phyloP scores from a whole-genome alignment of 768 basidiomycete species.

The Russula brevipes region DNA sequence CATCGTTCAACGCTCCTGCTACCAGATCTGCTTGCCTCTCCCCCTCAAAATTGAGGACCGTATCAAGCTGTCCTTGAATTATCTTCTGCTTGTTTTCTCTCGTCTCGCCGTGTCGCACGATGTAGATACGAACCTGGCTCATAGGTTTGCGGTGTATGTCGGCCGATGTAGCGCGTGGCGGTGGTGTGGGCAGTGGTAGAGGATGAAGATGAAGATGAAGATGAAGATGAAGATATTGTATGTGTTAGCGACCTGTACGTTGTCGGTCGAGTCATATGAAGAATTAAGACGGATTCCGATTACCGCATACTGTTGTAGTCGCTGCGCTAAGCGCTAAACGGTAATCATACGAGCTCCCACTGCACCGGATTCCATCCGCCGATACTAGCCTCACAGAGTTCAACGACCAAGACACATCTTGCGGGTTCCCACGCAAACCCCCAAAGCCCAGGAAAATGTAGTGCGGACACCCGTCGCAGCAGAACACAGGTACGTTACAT shows the following conservation, averaged over 20 bases:
- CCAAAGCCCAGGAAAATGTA: neutral
- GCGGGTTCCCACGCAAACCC: neutral
- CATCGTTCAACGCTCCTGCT: constrained; percentile 47
- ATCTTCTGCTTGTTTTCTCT: constrained; percentile 56
- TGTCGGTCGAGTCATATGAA: neutral
- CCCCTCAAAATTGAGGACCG: constrained; percentile 58
- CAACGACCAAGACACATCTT: neutral
- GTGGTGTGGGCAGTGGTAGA: neutral
- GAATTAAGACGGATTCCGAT: too few relatives aligned
- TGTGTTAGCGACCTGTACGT: neutral
- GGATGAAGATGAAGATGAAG: neutral
- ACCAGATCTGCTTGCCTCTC: constrained; percentile 52
- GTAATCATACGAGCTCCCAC: neutral
- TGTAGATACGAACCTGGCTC: constrained; percentile 46
- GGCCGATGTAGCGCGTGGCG: neutral
- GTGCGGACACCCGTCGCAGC: neutral
- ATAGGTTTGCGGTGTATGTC: constrained; percentile 21
- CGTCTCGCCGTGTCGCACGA: constrained; percentile 79
- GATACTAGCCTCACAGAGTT: neutral
- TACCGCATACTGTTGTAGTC: too few relatives aligned
- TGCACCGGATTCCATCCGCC: neutral
- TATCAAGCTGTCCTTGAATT: constrained; percentile 75
- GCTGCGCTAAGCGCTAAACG: neutral
- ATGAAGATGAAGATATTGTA: neutral
- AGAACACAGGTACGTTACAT: constrained; percentile 29